A percentile compares a stretch with the other conserved stretches of the same genome.
Evolutionary conservation across 345 rosid genomes (phyloP).

Genomic region (Lepidium sativum): DNA sequence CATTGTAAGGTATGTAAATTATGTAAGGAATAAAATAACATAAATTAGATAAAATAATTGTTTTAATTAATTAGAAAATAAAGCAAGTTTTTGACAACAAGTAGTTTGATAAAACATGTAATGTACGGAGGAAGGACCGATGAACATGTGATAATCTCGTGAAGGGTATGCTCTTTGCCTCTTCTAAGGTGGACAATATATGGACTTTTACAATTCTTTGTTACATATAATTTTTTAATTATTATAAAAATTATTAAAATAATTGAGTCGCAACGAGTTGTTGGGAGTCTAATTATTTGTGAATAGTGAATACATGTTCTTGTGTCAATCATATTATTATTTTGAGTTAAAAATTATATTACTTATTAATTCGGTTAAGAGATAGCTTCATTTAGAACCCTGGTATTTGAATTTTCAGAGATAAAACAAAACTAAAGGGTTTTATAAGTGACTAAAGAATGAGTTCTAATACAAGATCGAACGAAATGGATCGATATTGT

Average conservation of each 20-base stretch:
- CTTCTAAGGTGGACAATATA: conserved; percentile 18
- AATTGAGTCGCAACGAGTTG: neutral
- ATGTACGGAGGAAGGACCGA: conserved; percentile 28
- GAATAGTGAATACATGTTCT: neutral
- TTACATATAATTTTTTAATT: neutral
- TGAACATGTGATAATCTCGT: conserved; percentile 29
- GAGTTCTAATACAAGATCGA: too few relatives aligned
- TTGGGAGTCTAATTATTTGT: neutral
- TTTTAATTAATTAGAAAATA: neutral
- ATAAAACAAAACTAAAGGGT: too few relatives aligned
- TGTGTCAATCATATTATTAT: neutral
- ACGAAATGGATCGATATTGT: too few relatives aligned
- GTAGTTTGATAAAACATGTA: conserved; percentile 13
- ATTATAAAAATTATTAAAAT: neutral
- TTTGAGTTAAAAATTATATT: too few relatives aligned
- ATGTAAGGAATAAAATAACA: neutral
- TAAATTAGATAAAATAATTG: too few relatives aligned
- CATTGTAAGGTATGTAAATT: neutral
- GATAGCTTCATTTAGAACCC: too few relatives aligned
- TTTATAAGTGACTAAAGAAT: too few relatives aligned
- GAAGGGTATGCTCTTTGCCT: conserved; percentile 25
- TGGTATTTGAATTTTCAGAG: too few relatives aligned
- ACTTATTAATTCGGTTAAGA: too few relatives aligned
- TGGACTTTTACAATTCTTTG: conserved; percentile 2
- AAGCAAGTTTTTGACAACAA: neutral